Evolutionary conservation across 108 stramenopile species (phyloP).

Genomic region (Cyclotella distinguenda): DNA sequence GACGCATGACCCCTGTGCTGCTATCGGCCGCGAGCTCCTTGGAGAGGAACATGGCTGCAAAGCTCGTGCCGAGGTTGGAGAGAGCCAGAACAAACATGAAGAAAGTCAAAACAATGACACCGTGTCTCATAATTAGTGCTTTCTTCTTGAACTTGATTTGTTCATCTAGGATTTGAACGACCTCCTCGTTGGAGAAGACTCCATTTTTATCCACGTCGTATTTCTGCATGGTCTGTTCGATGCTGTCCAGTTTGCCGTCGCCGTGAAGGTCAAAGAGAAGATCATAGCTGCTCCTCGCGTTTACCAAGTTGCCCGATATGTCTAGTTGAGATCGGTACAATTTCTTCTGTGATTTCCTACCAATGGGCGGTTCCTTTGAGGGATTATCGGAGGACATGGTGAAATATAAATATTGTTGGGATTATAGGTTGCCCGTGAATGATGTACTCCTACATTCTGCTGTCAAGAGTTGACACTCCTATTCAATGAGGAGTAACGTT

Average conservation of each 20-base stretch:
- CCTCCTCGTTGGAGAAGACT: neutral
- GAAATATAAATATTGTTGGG: too few species aligned
- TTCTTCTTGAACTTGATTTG: neutral
- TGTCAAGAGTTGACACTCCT: too few species aligned
- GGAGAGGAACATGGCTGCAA: slow-evolving; percentile 1
- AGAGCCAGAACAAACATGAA: slow-evolving; percentile 8
- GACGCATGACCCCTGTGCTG: slow-evolving; percentile 1
- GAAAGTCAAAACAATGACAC: neutral
- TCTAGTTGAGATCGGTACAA: too few species aligned
- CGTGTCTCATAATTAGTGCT: neutral
- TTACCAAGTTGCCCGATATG: too few species aligned
- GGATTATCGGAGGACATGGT: too few species aligned
- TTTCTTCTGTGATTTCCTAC: too few species aligned
- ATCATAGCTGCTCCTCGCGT: too few species aligned
- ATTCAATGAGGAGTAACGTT: too few species aligned
- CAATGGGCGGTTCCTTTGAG: too few species aligned
- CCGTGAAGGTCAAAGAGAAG: slow-evolving; percentile 9
- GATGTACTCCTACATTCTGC: too few species aligned
- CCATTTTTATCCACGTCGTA: slow-evolving; percentile 3
- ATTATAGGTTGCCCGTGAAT: too few species aligned
- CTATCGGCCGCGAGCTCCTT: slow-evolving; percentile 5
- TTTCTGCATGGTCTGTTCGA: slow-evolving; percentile 14
- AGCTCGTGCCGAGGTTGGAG: slow-evolving; percentile 16
- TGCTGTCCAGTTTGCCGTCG: slow-evolving; percentile 19
- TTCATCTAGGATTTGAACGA: slow-evolving; percentile 2